A percentile compares a stretch with the other conserved stretches of the same genome.
These are phyloP conservation scores for Geum urbanum DNA, from an alignment of 306 rosid species.

Conservation along the genomic window DNA sequence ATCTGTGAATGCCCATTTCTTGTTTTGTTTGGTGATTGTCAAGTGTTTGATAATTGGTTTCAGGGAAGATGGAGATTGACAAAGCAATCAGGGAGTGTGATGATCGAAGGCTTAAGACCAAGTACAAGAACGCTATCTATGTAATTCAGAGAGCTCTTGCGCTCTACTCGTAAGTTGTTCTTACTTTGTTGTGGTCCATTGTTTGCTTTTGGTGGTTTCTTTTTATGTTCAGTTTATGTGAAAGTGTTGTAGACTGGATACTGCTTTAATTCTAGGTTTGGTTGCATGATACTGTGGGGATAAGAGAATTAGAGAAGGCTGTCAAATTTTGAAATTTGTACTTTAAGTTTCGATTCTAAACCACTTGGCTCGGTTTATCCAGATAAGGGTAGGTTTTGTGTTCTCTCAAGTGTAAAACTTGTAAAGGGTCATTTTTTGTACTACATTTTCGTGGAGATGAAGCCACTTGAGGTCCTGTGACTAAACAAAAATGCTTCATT, in stretches of 20 bases:
- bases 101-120: slow-evolving; percentile 85
- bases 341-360: too few relatives aligned
- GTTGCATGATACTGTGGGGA: background rate
- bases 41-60: slow-evolving; percentile 22
- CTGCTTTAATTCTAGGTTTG: slow-evolving; percentile 3
- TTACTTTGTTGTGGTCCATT: background rate
- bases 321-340: background rate
- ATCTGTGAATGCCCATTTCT: slow-evolving; percentile 22
- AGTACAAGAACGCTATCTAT: slow-evolving; percentile 79
- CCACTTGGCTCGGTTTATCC: too few relatives aligned
- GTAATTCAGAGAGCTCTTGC: slow-evolving; percentile 86
- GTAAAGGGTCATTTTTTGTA: background rate
- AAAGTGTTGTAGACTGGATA: slow-evolving; percentile 17
- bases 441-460: background rate
- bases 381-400: background rate
- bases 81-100: slow-evolving; percentile 71
- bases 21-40: background rate
- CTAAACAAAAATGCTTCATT: too few relatives aligned
- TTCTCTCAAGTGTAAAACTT: background rate
- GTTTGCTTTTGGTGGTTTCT: too few relatives aligned
- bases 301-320: background rate
- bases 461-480: background rate
- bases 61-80: slow-evolving; percentile 81
- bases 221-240: background rate
- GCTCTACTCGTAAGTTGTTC: slow-evolving; percentile 70